phyloP scores from a whole-genome alignment of 176 grass and related monocot genomes.

The Ampelocalamus luodianensis region DNA sequence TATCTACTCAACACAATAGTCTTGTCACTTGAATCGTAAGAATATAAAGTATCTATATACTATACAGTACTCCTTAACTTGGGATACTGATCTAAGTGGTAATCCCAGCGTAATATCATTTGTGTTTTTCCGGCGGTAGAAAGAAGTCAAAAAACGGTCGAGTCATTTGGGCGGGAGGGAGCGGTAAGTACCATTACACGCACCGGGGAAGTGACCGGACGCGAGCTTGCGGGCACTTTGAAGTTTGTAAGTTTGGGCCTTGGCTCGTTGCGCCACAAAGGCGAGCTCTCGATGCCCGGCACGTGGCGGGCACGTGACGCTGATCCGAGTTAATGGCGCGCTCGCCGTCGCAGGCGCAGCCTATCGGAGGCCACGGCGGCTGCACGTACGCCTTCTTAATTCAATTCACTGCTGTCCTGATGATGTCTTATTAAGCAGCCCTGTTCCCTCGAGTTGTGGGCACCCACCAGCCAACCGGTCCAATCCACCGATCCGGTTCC shows the following conservation, averaged over 20 bases:
- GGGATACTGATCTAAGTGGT: too few relatives aligned
- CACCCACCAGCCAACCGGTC: slow-evolving; percentile 3
- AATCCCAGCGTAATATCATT: too few relatives aligned
- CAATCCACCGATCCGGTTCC: background rate
- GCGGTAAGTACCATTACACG: slow-evolving; percentile 21
- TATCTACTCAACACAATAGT: too few relatives aligned
- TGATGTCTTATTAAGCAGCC: slow-evolving; percentile 8
- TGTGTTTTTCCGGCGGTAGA: background rate
- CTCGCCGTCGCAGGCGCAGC: slow-evolving; percentile 17
- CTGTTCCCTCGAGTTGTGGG: slow-evolving; percentile 26
- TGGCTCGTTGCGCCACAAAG: slow-evolving; percentile 29
- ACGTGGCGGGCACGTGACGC: slow-evolving; percentile 56
- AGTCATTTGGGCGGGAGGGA: slow-evolving; percentile 43
- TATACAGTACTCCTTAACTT: too few relatives aligned
- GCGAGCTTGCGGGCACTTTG: slow-evolving; percentile 6
- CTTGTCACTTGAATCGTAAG: too few relatives aligned
- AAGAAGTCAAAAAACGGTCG: background rate
- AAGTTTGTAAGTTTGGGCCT: slow-evolving; percentile 55
- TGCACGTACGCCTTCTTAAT: background rate
- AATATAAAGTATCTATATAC: too few relatives aligned
- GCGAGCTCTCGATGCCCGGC: slow-evolving; percentile 25
- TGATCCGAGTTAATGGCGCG: slow-evolving; percentile 35
- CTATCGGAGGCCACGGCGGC: background rate
- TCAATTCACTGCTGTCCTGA: slow-evolving; percentile 39
- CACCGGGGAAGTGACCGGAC: slow-evolving; percentile 44